Evolutionary conservation across 176 grass and related monocot genomes (phyloP).

Genomic region (Microstegium vimineum): DNA sequence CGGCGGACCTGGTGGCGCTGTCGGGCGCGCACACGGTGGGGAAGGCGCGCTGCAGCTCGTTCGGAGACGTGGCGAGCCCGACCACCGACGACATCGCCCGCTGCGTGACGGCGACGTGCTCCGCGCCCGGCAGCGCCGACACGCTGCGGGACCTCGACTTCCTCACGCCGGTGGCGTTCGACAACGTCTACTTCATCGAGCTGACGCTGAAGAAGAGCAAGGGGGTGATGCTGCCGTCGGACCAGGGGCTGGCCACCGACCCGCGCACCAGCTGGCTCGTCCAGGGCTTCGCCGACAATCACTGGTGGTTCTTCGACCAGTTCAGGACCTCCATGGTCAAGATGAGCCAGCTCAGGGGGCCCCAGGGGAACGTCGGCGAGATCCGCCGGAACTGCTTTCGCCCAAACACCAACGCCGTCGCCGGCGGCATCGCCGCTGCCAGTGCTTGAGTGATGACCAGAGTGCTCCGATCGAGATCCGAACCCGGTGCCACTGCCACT

Average conservation of each 20-base stretch:
- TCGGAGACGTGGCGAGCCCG: background rate
- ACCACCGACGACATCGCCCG: background rate
- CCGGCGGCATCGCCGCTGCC: background rate
- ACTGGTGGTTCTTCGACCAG: constrained; percentile 48
- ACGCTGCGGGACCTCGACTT: constrained; percentile 14
- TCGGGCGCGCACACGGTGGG: constrained; percentile 62
- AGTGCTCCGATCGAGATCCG: background rate
- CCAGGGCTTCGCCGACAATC: constrained; percentile 26
- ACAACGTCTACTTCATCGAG: constrained; percentile 40
- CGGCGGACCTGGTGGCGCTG: constrained; percentile 43
- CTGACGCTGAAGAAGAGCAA: constrained; percentile 6
- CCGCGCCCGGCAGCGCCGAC: background rate
- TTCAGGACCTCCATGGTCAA: constrained; percentile 44
- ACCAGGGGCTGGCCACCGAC: constrained; percentile 30
- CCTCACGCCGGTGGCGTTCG: constrained; percentile 26
- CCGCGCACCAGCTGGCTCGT: constrained; percentile 14
- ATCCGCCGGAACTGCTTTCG: constrained; percentile 36
- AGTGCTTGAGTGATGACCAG: no score
- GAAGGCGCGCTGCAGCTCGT: constrained; percentile 19
- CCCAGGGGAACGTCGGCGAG: constrained; percentile 35
- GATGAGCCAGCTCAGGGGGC: constrained; percentile 30
- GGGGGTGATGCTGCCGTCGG: constrained; percentile 35
- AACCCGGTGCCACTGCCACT: background rate
- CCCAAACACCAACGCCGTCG: constrained; percentile 4
- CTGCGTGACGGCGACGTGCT: constrained; percentile 13